Evolutionary conservation across 1,139 yeast genomes (phyloP).

Genomic region (Pneumocystis murina): DNA sequence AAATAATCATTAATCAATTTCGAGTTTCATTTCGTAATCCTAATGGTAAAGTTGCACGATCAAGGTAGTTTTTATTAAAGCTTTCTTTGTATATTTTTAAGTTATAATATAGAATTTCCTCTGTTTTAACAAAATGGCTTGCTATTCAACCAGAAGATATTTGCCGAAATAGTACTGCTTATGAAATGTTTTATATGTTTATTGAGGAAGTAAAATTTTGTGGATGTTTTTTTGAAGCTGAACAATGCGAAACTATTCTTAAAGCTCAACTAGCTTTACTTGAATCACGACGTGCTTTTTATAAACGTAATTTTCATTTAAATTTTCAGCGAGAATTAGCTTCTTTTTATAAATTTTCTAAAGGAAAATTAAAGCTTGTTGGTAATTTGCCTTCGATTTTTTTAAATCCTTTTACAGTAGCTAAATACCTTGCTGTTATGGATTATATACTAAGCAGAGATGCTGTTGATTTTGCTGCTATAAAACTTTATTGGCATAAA

Average conservation of each 20-base stretch:
- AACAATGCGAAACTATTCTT: background rate
- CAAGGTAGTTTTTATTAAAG: background rate
- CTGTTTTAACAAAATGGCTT: background rate
- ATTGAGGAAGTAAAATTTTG: background rate
- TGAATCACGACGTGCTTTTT: background rate
- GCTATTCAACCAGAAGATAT: background rate
- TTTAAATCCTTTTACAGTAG: background rate
- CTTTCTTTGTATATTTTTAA: background rate
- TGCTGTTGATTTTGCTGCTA: background rate
- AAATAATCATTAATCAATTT: background rate
- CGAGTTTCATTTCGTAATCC: background rate
- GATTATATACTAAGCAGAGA: background rate
- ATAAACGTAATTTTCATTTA: background rate
- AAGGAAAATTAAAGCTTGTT: background rate
- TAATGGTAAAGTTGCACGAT: background rate
- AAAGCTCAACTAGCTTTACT: background rate
- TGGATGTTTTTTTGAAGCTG: background rate
- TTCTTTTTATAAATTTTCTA: background rate
- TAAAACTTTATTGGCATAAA: background rate
- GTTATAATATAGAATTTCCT: background rate
- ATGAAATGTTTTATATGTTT: background rate
- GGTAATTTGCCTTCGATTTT: background rate
- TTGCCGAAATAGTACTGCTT: background rate
- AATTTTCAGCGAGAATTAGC: background rate
- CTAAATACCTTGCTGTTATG: background rate